These are phyloP conservation scores for Talaromyces sp. DNA, from an alignment of 2,329 filamentous ascomycete species.

Conservation along the genomic window DNA sequence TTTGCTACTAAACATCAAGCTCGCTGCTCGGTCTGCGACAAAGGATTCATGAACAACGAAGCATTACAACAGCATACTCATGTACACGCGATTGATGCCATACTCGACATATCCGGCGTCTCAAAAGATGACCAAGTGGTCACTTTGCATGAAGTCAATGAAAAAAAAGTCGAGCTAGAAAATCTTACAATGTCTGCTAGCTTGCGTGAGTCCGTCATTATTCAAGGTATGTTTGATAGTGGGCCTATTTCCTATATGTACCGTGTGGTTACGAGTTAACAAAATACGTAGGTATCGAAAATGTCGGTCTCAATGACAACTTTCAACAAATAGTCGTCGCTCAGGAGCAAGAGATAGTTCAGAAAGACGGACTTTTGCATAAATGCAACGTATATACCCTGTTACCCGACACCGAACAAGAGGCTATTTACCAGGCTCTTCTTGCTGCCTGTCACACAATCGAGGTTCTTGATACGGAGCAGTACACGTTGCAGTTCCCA, in stretches of 20 bases:
- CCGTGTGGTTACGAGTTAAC: background rate
- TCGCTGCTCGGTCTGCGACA: constrained; percentile 1
- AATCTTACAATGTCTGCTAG: background rate
- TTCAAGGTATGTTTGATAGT: background rate
- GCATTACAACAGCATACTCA: background rate
- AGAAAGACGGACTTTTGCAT: background rate
- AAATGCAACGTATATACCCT: constrained; percentile 3
- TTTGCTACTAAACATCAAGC: background rate
- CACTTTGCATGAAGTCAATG: background rate
- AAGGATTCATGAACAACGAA: constrained; percentile 4
- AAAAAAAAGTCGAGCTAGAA: background rate
- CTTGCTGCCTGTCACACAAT: constrained; percentile 4
- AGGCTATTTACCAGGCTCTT: background rate
- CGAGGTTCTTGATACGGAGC: constrained; percentile 1
- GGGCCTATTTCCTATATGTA: background rate
- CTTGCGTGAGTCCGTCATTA: background rate
- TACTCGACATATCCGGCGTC: background rate
- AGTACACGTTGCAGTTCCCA: background rate
- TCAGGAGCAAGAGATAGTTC: background rate
- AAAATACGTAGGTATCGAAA: background rate
- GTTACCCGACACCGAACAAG: background rate
- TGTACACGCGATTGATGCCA: background rate
- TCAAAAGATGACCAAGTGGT: background rate
- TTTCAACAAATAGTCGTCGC: background rate
- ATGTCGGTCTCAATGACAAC: background rate